Percentiles rank a stretch among this genome's conserved stretches.
These are phyloP conservation scores for Phytopythium ostracodes DNA, from an alignment of 352 stramenopile species.

Conservation along the genomic window DNA sequence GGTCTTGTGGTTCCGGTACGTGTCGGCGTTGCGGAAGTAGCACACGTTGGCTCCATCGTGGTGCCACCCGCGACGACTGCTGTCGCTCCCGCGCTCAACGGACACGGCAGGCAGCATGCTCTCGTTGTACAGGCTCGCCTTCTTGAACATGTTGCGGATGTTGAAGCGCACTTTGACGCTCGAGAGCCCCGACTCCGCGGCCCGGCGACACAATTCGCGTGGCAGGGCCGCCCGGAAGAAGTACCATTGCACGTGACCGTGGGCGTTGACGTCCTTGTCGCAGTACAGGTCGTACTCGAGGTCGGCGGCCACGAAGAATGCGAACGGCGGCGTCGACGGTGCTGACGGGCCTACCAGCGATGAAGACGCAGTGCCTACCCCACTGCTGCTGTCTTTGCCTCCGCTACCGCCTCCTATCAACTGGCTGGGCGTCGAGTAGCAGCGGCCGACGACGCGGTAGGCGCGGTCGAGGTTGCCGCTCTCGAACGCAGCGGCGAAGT, in stretches of 20 bases:
- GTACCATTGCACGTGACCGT: conserved; percentile 88
- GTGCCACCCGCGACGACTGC: conserved; percentile 46
- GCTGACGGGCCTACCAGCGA: conserved; percentile 7
- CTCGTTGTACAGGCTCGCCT: conserved; percentile 81
- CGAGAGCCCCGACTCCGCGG: conserved; percentile 10
- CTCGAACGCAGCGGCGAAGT: conserved; percentile 67
- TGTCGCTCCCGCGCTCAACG: background rate
- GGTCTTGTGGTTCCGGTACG: conserved; percentile 50
- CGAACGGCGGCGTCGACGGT: conserved; percentile 26
- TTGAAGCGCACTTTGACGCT: conserved; percentile 72
- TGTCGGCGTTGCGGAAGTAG: conserved; percentile 80
- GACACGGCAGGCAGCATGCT: conserved; percentile 84
- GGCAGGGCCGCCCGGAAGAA: conserved; percentile 66
- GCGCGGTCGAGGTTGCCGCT: conserved; percentile 72
- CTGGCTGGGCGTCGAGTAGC: conserved; percentile 40
- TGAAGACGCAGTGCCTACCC: no score
- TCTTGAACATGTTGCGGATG: conserved; percentile 86
- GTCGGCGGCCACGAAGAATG: conserved; percentile 54
- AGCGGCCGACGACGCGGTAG: conserved; percentile 52
- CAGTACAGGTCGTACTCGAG: conserved; percentile 76
- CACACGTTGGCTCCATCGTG: conserved; percentile 71
- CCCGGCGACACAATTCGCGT: conserved; percentile 1
- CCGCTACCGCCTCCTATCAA: conserved; percentile 8
- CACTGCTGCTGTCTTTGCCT: conserved; percentile 2
- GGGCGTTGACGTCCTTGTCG: conserved; percentile 63